These are phyloP conservation scores for Malania oleifera DNA, from an alignment of 164 flowering plant genomes.

Conservation along the genomic window DNA sequence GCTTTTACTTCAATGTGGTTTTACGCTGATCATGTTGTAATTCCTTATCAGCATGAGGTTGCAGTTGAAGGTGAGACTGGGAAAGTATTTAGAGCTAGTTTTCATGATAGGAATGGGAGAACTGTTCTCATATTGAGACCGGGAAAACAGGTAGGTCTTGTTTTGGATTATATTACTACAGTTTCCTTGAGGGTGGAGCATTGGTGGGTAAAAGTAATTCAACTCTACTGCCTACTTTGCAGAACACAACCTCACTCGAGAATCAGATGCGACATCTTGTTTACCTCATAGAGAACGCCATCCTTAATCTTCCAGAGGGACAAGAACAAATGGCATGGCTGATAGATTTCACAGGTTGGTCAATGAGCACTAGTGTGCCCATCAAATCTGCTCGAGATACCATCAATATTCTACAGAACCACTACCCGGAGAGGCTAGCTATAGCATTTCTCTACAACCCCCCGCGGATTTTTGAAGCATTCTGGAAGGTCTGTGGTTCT, in stretches of 20 bases:
- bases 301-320: slow-evolving; percentile 79
- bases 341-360: slow-evolving; percentile 89
- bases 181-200: neutral
- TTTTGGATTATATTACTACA: neutral
- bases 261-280: slow-evolving; percentile 83
- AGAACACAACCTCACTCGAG: slow-evolving; percentile 74
- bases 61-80: slow-evolving; percentile 91
- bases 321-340: slow-evolving; percentile 95
- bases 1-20: neutral
- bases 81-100: slow-evolving; percentile 71
- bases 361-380: slow-evolving; percentile 58
- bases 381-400: slow-evolving; percentile 75
- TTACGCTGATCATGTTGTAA: slow-evolving; percentile 3
- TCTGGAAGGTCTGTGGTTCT: slow-evolving; percentile 76
- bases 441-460: slow-evolving; percentile 86
- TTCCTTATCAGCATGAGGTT: slow-evolving; percentile 56
- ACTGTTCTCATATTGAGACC: slow-evolving; percentile 71
- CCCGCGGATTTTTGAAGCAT: slow-evolving; percentile 84
- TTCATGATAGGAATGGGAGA: slow-evolving; percentile 73
- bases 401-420: slow-evolving; percentile 64
- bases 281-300: slow-evolving; percentile 86
- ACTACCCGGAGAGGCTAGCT: slow-evolving; percentile 92
- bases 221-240: slow-evolving; percentile 11
- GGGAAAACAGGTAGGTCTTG: slow-evolving; percentile 47
- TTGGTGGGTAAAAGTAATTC: neutral